Base-by-base conservation (phyloP, 2,329 filamentous ascomycete genomes). In the Penicillium nordicum region DNA sequence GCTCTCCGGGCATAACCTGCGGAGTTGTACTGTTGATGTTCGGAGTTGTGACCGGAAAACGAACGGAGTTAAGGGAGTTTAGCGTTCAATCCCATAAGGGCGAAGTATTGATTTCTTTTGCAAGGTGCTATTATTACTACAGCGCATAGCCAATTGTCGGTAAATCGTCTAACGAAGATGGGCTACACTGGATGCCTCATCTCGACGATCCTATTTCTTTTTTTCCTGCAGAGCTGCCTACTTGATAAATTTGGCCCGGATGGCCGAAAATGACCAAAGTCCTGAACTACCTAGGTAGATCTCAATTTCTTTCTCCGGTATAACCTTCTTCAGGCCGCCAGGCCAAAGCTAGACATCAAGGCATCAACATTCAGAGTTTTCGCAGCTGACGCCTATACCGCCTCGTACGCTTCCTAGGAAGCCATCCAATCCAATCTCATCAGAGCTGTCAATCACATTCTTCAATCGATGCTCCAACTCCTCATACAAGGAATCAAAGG, bases 371-470 rank as follows among this genome's bases (percentile, higher is more conserved):
- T 18, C 3, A 21, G 21, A 3, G 21, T 2, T 21, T 21, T 21
- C 2, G 21, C 21, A 21, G 21, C 3, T 21, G 21, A 2, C 21
- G 21, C 21, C 21, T 21, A 21, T 21, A 21, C 21, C 21, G 21
- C 21, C 3, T 1, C 21, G 21, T 21, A 21, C 21, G 21, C 18
- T 18, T 18, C 18, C 18, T 18, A 18, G 18, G 18, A 18, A 18
- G 18, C 23, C 16, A 25, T 47, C 37, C 41, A 71, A 43, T 3
- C 61, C 62, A 48, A 68, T 14, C 55, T 72, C 69, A 57, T 72
- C 70, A n/a, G 64, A 67, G 34, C 66, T 67, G 55, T 71, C 57
- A 21, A 68, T 14, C 16, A 56, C 38, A 36, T 69, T 50, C 0
- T 55, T 60, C 30, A 71, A 53, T 23, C 59, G 57, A 47, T 59